Evolutionary conservation across 768 basidiomycete species (phyloP).

Genomic region (Suillus occidentalis): DNA sequence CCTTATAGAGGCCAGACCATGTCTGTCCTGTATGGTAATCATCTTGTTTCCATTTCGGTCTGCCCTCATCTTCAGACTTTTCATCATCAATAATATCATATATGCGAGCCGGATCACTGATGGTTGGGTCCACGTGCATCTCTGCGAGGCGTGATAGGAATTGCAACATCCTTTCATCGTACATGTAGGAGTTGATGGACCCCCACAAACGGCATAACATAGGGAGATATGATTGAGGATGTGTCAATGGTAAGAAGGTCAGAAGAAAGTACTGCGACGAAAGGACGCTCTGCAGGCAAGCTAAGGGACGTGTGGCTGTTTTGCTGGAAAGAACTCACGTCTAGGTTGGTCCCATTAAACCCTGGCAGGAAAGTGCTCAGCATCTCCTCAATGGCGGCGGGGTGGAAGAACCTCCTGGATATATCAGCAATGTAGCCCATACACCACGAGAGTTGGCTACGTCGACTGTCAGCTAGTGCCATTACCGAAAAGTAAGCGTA

Average conservation of each 20-base stretch:
- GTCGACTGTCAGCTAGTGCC: not conserved
- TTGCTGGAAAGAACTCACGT: slow-evolving; percentile 47
- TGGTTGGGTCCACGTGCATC: slow-evolving; percentile 68
- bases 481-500: not conserved
- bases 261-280: slow-evolving; percentile 84
- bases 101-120: slow-evolving; percentile 72
- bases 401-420: slow-evolving; percentile 84
- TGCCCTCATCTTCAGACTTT: slow-evolving; percentile 57
- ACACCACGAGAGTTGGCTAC: slow-evolving; percentile 72
- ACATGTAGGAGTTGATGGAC: slow-evolving; percentile 85
- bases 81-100: slow-evolving; percentile 64
- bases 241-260: slow-evolving; percentile 81
- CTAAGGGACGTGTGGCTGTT: slow-evolving; percentile 31
- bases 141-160: slow-evolving; percentile 78
- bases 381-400: slow-evolving; percentile 85
- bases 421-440: slow-evolving; percentile 71
- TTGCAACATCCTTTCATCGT: slow-evolving; percentile 87
- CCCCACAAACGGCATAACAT: slow-evolving; percentile 88
- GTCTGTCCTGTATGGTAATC: slow-evolving; percentile 37
- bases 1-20: slow-evolving; percentile 54
- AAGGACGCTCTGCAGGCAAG: slow-evolving; percentile 76
- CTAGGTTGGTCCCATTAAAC: slow-evolving; percentile 71
- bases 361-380: slow-evolving; percentile 80
- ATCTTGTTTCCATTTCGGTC: slow-evolving; percentile 54
- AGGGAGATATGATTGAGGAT: slow-evolving; percentile 81